Base-by-base conservation (phyloP, 768 basidiomycete species). In the Hypholoma fasciculare region DNA sequence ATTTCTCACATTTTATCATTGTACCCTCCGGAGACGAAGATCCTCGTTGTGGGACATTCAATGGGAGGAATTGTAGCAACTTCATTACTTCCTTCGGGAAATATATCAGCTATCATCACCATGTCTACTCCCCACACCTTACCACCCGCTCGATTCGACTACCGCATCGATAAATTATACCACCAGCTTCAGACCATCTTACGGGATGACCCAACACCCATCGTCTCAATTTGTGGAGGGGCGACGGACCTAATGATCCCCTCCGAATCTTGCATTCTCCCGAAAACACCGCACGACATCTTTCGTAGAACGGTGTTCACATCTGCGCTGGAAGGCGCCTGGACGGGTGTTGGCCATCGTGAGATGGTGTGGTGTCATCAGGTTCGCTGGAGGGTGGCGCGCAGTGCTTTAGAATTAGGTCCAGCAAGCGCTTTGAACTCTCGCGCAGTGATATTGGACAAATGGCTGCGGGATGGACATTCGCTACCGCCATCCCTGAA, bases 301-400 rank as follows among this genome's bases (percentile, higher is more conserved):
- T 87, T 82, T 58, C 72, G 86, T 42, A 78, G 80, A 39, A 88
- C 87, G 0, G 78, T 96, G 4, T 96, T 97, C 67, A 90, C 94
- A 1, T 90, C 90, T 34, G 89, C 87, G 1, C 76, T 98, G 23
- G 90, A 96, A 49, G 92, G 93, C n/a, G 84, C 88, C 2, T 96
- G 95, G 92, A 93, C 96, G 2, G 93, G 94, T 2, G 92, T 98
- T 4, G 96, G 96, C 23, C 97, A 99, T 70, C 87, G 87, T 42
- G 96, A 92, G 59, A 96, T 98, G 85, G 94, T 98, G 4, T 99
- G 97, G 97, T 98, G 97, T 68, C 93, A 98, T 72, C 97, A 99
- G 73, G 88, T 98, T 9, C 88, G 97, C 40, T 93, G 89, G 90
- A 83, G 87, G 20, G 78, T 96, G 36, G 95, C 95, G 14, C 80